Evolutionary conservation across 1,284 basidiomycete species (phyloP).

Genomic region (Violaceomyces palustris): DNA sequence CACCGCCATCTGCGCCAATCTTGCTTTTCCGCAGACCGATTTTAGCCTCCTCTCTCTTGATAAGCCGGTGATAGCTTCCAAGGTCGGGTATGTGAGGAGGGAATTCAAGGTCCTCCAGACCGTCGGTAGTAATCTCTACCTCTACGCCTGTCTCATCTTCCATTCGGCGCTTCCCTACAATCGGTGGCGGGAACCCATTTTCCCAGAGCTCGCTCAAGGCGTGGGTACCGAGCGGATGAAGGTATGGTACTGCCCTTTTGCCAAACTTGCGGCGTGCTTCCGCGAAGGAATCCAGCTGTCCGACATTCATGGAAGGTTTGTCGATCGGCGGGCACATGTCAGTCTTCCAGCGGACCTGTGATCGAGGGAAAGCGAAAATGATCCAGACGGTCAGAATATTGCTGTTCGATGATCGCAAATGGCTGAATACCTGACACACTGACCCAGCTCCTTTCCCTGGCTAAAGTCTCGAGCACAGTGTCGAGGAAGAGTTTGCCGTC

Average conservation of each 20-base stretch:
- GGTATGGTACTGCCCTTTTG: slow-evolving; percentile 13
- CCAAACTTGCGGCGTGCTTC: slow-evolving; percentile 13
- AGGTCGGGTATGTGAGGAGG: slow-evolving; percentile 29
- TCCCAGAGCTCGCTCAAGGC: slow-evolving; percentile 47
- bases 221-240: slow-evolving; percentile 40
- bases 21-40: slow-evolving; percentile 29
- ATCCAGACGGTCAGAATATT: too few relatives aligned
- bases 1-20: slow-evolving; percentile 22
- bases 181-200: slow-evolving; percentile 36
- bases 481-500: slow-evolving; percentile 38
- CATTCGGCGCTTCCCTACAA: slow-evolving; percentile 14
- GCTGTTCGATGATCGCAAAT: too few relatives aligned
- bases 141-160: slow-evolving; percentile 39
- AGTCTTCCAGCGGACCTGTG: slow-evolving; percentile 48
- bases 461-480: slow-evolving; percentile 32
- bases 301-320: slow-evolving; percentile 21
- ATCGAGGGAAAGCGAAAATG: too few relatives aligned
- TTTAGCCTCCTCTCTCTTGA: slow-evolving; percentile 33
- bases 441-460: slow-evolving; percentile 41
- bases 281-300: slow-evolving; percentile 21
- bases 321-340: slow-evolving; percentile 45
- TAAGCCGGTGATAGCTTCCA: slow-evolving; percentile 26
- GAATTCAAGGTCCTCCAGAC: slow-evolving; percentile 45
- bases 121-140: slow-evolving; percentile 36
- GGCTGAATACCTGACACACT: too few relatives aligned